Conservation (phyloP, 345 rosid species). For the Sapria himalayana region DNA sequence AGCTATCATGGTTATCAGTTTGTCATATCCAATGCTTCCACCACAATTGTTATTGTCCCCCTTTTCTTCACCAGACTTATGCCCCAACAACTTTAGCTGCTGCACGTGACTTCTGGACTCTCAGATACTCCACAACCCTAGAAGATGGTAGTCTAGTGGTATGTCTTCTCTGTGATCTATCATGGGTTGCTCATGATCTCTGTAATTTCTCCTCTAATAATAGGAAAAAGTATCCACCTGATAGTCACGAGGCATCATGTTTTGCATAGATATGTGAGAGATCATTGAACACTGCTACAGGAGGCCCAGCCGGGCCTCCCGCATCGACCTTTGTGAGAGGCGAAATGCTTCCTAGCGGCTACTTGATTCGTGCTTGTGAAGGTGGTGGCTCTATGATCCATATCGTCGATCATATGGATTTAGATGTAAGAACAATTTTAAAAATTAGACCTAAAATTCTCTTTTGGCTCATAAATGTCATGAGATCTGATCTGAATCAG, state of each 20-base stretch:
- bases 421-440: constrained; percentile 40
- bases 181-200: too few relatives aligned
- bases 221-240: too few relatives aligned
- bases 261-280: constrained; percentile 99
- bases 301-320: constrained; percentile 61
- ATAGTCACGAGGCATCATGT: too few relatives aligned
- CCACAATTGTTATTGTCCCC: not conserved
- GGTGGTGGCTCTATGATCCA: constrained; percentile 98
- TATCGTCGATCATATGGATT: constrained; percentile 89
- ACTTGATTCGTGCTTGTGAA: constrained; percentile 84
- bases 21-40: constrained; percentile 3
- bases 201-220: too few relatives aligned
- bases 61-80: constrained; percentile 28
- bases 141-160: constrained; percentile 99
- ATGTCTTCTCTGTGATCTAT: too few relatives aligned
- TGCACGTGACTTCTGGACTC: constrained; percentile 96
- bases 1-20: not conserved
- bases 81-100: constrained; percentile 98
- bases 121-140: constrained; percentile 74
- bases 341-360: constrained; percentile 92
- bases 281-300: constrained; percentile 90
- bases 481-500: too few relatives aligned
- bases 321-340: constrained; percentile 90
- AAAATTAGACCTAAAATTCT: too few relatives aligned
- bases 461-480: too few relatives aligned